phyloP scores from a whole-genome alignment of 768 basidiomycete genomes.

The Podaxis pistillaris region DNA sequence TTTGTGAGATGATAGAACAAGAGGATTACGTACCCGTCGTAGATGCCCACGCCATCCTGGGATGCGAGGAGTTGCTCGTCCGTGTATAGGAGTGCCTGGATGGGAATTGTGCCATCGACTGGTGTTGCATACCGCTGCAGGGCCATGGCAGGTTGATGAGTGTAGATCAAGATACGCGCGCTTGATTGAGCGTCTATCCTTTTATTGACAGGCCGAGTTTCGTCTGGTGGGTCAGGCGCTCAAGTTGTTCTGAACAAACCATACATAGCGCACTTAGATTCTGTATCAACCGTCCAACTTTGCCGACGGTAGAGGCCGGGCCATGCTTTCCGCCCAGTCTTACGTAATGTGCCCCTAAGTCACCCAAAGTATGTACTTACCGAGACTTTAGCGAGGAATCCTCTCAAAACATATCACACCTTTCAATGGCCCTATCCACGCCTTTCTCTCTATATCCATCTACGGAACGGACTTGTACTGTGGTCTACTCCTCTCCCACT shows the following conservation, averaged over 20 bases:
- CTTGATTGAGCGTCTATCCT: neutral
- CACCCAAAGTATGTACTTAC: neutral
- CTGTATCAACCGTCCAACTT: too few relatives aligned
- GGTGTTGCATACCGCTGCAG: constrained; percentile 52
- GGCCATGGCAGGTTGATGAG: constrained; percentile 34
- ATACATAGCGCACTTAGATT: too few relatives aligned
- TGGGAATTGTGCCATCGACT: constrained; percentile 77
- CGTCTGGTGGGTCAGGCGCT: neutral
- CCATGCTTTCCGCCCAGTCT: neutral
- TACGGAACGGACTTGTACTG: neutral
- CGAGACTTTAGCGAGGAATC: constrained; percentile 10
- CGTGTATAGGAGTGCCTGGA: constrained; percentile 71
- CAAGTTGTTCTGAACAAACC: neutral
- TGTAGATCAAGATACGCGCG: too few relatives aligned
- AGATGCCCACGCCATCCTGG: constrained; percentile 85
- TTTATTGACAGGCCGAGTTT: too few relatives aligned
- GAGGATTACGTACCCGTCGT: constrained; percentile 71
- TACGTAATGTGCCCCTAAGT: neutral
- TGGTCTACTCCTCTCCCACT: neutral
- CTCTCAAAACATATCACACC: neutral
- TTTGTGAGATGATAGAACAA: constrained; percentile 15
- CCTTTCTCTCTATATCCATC: neutral
- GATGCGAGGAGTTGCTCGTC: constrained; percentile 76
- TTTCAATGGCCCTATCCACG: neutral
- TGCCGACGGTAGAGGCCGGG: neutral